Evolutionary conservation across 2,329 filamentous ascomycete species (phyloP).

Genomic region (Zasmidium cellare): DNA sequence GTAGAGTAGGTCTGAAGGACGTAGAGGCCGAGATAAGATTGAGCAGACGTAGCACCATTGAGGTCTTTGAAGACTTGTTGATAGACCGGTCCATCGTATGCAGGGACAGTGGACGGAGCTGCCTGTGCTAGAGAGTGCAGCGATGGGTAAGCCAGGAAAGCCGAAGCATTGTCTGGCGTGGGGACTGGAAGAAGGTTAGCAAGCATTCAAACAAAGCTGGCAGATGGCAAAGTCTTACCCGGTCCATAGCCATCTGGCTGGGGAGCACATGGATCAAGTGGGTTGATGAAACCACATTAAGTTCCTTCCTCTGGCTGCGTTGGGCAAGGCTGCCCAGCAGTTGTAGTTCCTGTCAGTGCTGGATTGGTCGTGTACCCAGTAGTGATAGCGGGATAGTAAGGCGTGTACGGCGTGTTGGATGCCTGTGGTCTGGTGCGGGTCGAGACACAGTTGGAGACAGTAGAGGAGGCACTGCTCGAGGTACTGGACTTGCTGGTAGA

Average conservation of each 20-base stretch:
- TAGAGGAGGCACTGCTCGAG: background rate
- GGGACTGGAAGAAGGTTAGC: no score
- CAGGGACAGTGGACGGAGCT: slow-evolving; percentile 21
- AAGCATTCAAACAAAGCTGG: background rate
- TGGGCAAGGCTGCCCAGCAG: slow-evolving; percentile 27
- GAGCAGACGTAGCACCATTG: slow-evolving; percentile 16
- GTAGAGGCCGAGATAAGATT: slow-evolving; percentile 26
- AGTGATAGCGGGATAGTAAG: slow-evolving; percentile 22
- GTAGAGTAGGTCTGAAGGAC: slow-evolving; percentile 25
- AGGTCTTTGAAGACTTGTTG: slow-evolving; percentile 26
- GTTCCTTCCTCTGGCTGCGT: slow-evolving; percentile 34
- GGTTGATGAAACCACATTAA: slow-evolving; percentile 40
- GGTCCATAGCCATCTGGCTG: slow-evolving; percentile 39
- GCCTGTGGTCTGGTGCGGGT: background rate
- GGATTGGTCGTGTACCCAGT: slow-evolving; percentile 22
- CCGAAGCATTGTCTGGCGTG: slow-evolving; percentile 23
- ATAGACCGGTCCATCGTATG: slow-evolving; percentile 14
- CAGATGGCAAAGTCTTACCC: background rate
- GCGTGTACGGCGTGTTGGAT: slow-evolving; percentile 8
- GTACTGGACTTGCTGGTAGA: background rate
- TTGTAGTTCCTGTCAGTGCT: slow-evolving; percentile 21
- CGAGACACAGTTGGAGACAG: background rate
- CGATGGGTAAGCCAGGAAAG: slow-evolving; percentile 24
- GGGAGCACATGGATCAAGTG: slow-evolving; percentile 37
- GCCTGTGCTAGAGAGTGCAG: slow-evolving; percentile 14